Conservation (phyloP, 108 stramenopile genomes). For the Conticribra guillardii region DNA sequence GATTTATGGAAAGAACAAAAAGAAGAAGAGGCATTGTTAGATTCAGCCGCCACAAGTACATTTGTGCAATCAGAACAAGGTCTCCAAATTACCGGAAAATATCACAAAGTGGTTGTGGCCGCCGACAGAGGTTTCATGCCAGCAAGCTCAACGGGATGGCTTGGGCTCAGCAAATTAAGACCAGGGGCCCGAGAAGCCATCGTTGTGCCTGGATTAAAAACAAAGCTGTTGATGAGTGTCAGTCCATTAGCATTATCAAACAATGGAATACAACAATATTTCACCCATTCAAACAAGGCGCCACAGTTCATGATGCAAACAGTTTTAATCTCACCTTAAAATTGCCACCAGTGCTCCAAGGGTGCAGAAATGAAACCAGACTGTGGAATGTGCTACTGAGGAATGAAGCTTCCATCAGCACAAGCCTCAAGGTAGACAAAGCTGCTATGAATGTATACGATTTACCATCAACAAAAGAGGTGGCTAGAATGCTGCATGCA, state of each 20-base stretch:
- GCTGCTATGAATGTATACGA: constrained; percentile 13
- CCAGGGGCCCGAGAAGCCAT: constrained; percentile 10
- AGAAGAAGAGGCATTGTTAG: too few relatives aligned
- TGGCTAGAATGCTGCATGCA: too few relatives aligned
- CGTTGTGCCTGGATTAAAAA: too few relatives aligned
- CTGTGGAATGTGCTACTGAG: constrained; percentile 8
- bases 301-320: constrained; percentile 7
- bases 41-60: too few relatives aligned
- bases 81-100: constrained; percentile 7
- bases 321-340: constrained; percentile 11
- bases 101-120: constrained; percentile 2
- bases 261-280: constrained; percentile 11
- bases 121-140: constrained; percentile 3
- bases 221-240: too few relatives aligned
- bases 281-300: too few relatives aligned
- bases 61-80: too few relatives aligned
- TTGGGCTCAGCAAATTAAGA: constrained; percentile 1
- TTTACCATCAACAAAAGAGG: constrained; percentile 3
- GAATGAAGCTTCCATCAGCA: constrained; percentile 13
- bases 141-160: constrained; percentile 5
- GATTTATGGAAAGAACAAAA: constrained; percentile 7
- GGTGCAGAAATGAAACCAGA: too few relatives aligned
- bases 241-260: constrained; percentile 7
- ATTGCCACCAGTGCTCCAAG: constrained; percentile 3
- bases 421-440: constrained; percentile 1